Percentiles rank a stretch among this genome's conserved stretches.
These are phyloP conservation scores for Chimonanthus praecox DNA, from an alignment of 164 flowering plant species.

Conservation along the genomic window DNA sequence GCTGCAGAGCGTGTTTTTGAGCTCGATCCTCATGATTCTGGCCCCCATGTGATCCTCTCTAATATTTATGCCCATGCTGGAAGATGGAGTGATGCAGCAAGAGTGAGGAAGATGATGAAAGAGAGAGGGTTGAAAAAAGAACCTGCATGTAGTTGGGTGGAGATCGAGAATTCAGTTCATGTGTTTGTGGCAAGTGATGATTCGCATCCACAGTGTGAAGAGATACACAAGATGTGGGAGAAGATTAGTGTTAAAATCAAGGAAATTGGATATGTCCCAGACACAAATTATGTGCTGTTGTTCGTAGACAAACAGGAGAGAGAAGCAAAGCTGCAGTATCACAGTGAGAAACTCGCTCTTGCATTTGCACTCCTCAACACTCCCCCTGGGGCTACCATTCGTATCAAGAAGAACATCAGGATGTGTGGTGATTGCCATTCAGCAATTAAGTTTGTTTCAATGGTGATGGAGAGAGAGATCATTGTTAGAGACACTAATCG, in stretches of 20 bases:
- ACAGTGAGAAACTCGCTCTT: conserved; percentile 65
- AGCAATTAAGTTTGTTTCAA: conserved; percentile 56
- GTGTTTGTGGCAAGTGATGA: conserved; percentile 52
- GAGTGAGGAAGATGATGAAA: conserved; percentile 51
- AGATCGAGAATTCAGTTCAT: conserved; percentile 54
- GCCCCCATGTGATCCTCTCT: conserved; percentile 50
- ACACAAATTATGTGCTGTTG: conserved; percentile 51
- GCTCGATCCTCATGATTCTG: conserved; percentile 59
- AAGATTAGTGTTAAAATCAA: conserved; percentile 32
- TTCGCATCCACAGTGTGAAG: conserved; percentile 43
- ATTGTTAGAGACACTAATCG: conserved; percentile 62
- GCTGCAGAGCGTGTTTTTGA: conserved; percentile 62
- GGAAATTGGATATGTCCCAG: conserved; percentile 57
- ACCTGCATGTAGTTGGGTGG: conserved; percentile 79
- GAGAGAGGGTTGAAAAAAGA: conserved; percentile 55
- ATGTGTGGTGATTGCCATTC: conserved; percentile 43
- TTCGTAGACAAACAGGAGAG: conserved; percentile 47
- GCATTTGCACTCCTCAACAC: conserved; percentile 61
- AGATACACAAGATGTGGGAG: conserved; percentile 43
- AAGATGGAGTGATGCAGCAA: conserved; percentile 49
- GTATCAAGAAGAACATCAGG: conserved; percentile 60
- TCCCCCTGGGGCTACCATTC: conserved; percentile 36
- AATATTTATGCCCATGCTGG: conserved; percentile 66
- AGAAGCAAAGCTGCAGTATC: conserved; percentile 49
- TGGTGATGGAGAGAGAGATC: conserved; percentile 46